Conservation (phyloP, 2,329 filamentous ascomycete species). For the Westerdykella aurantiaca region DNA sequence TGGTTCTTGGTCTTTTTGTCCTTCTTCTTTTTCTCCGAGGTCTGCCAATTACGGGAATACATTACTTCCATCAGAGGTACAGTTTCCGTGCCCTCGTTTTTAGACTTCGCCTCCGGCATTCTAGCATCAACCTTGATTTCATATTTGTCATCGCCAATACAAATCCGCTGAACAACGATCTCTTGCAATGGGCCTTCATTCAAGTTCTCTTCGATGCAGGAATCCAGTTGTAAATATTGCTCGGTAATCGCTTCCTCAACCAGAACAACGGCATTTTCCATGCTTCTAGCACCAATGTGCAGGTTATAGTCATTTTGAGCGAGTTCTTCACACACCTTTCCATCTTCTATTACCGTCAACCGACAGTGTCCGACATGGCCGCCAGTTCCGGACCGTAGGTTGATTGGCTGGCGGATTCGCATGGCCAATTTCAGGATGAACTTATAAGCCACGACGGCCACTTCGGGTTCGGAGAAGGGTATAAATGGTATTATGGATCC, state of each 20-base stretch:
- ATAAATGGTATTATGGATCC: conserved; percentile 41
- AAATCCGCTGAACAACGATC: background rate
- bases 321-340: background rate
- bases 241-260: background rate
- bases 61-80: too few species aligned
- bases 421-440: conserved; percentile 35
- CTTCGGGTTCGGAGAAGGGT: conserved; percentile 38
- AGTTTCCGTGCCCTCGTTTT: too few species aligned
- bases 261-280: background rate
- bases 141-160: background rate
- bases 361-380: background rate
- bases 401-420: conserved; percentile 21
- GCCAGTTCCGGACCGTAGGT: conserved; percentile 1
- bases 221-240: background rate
- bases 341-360: background rate
- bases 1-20: too few species aligned
- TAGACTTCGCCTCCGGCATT: too few species aligned
- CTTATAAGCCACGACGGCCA: conserved; percentile 42
- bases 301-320: background rate
- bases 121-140: too few species aligned
- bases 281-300: background rate
- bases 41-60: too few species aligned
- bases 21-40: too few species aligned
- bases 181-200: background rate
- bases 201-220: background rate